Evolutionary conservation across 305 asterid species (phyloP).

Genomic region (Solanum aculeatissimum): DNA sequence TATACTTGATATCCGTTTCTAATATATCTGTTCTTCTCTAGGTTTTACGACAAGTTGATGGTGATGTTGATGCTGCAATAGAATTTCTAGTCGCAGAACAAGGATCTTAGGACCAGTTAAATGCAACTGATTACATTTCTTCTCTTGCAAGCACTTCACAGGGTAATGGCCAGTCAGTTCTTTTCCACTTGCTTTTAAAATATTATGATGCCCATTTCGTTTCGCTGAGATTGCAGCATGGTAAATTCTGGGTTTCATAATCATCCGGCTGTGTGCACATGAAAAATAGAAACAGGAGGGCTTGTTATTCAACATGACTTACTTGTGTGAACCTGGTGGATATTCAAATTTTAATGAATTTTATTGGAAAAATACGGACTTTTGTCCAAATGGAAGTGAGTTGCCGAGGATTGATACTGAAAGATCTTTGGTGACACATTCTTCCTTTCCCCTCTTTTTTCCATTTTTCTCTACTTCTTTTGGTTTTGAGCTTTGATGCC

Average conservation of each 20-base stretch:
- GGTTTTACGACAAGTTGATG: conserved; percentile 52
- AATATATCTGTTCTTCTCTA: conserved; percentile 14
- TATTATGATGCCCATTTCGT: neutral
- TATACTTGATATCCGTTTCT: neutral
- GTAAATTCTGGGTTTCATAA: neutral
- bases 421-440: neutral
- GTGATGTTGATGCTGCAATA: conserved; percentile 69
- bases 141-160: conserved; percentile 18
- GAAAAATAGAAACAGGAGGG: neutral
- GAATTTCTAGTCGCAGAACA: conserved; percentile 58
- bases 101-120: conserved; percentile 31
- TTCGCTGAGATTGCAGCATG: neutral
- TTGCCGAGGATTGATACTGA: neutral
- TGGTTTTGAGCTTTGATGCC: neutral
- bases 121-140: conserved; percentile 28
- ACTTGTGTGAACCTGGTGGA: neutral
- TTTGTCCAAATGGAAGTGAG: neutral
- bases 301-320: neutral
- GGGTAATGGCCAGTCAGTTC: conserved; percentile 29
- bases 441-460: neutral
- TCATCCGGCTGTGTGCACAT: neutral
- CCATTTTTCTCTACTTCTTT: neutral
- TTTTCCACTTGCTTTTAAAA: conserved; percentile 7
- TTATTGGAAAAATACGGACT: neutral
- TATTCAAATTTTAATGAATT: neutral